Evolutionary conservation across 1,284 basidiomycete genomes (phyloP), one percentile per base, ranked within the genome.

Genomic region (Fomitopsis pinicola): DNA sequence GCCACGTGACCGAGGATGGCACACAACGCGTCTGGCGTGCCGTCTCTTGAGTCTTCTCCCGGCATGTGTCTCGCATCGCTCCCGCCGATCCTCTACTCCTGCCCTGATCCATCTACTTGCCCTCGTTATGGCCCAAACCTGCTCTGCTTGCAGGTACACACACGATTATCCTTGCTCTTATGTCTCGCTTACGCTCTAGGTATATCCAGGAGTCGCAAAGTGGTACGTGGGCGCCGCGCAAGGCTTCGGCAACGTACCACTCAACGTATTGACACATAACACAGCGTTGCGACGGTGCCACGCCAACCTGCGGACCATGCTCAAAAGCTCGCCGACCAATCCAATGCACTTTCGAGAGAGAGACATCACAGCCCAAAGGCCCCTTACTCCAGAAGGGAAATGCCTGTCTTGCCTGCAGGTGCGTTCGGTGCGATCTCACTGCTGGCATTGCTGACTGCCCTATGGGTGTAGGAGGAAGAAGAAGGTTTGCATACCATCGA

Each of bases 301-400:
- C 56, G 6, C 69, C 69, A 2, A 62, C 63, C 28, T 72, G 71
- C 50, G 67, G 68, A 8, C 70, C 70, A 0, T 71, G 71, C 46
- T 67, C 67, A 8, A 70, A 69, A 46, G 68, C 71, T 28, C 68
- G 70, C 5, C 65, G 64, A 17, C 66, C 66, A 0, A 59, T 69
- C 2, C 64, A 69, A n/a, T 72, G 70, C 53, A 40, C 55, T 0
- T 72, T 62, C 3, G 36, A 65, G 9, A 52, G 56, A 10, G 55
- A 64, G 3, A 35, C 64, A 12, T 55, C 63, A 1, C 55, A 64
- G 0, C 62, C 66, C 10, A 72, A 69, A 56, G 65, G 64, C 9
- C 65, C 68, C 45, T 67, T 70, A 10, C 58, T 72, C 35, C 69
- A 70, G 64, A 72, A 71, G 44, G 71, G 70, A 3, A 69, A 67